Evolutionary conservation across 495 filamentous ascomycete species (phyloP).

Genomic region (Chlorociboria aeruginascens): DNA sequence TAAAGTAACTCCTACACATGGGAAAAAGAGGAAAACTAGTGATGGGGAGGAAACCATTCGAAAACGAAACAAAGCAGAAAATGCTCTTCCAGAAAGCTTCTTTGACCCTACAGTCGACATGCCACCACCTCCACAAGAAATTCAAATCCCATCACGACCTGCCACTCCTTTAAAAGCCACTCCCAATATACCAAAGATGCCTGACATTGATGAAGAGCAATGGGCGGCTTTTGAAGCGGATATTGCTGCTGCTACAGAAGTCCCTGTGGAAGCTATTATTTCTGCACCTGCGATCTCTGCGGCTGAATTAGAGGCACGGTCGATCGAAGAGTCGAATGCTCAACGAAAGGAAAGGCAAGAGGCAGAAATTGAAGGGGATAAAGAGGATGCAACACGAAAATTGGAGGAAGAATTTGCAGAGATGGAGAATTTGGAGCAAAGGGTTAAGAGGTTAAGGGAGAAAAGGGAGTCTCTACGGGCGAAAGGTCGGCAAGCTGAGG

Average conservation of each 20-base stretch:
- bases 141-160: constrained; percentile 43
- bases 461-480: constrained; percentile 39
- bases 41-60: constrained; percentile 21
- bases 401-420: constrained; percentile 86
- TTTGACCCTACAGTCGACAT: constrained; percentile 6
- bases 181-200: neutral
- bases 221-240: constrained; percentile 91
- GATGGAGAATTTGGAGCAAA: constrained; percentile 81
- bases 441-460: constrained; percentile 66
- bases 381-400: constrained; percentile 70
- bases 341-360: constrained; percentile 43
- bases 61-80: constrained; percentile 17
- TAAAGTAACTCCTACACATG: neutral
- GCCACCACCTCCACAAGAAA: constrained; percentile 16
- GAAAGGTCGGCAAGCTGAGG: constrained; percentile 11
- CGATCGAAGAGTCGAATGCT: constrained; percentile 40
- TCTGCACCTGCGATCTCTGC: constrained; percentile 58
- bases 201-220: constrained; percentile 61
- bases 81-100: constrained; percentile 15
- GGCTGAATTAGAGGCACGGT: constrained; percentile 59
- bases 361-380: constrained; percentile 61
- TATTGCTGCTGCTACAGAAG: constrained; percentile 34
- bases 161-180: constrained; percentile 30
- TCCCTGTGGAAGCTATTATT: constrained; percentile 42
- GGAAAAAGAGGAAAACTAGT: constrained; percentile 19